Conservation (phyloP, 106 monocot genomes). For the Dactylorhiza incarnata region DNA sequence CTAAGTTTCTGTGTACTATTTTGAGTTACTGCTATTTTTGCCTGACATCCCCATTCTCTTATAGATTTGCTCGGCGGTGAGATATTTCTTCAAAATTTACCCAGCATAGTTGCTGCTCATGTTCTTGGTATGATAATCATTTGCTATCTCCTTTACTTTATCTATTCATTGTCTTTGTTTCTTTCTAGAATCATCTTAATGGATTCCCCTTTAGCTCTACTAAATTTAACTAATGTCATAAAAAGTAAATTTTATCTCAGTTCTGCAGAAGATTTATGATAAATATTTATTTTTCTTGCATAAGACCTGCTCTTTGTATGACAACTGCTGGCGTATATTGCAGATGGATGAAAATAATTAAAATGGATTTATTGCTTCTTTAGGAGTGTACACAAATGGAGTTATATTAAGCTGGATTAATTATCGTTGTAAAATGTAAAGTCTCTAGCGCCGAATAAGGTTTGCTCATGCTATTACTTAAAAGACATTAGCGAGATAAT, state of each 20-base stretch:
- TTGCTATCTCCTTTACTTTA: background rate
- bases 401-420: background rate
- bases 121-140: conserved; percentile 59
- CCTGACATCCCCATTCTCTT: background rate
- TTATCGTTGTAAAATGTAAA: background rate
- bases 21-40: background rate
- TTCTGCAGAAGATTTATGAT: background rate
- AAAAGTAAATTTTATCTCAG: background rate
- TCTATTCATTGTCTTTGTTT: background rate
- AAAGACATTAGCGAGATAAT: background rate
- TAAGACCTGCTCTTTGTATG: background rate
- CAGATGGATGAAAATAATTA: background rate
- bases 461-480: background rate
- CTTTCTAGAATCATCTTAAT: background rate
- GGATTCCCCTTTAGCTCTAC: background rate
- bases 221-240: background rate
- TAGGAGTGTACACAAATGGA: background rate
- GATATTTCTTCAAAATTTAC: conserved; percentile 98
- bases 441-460: background rate
- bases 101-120: conserved; percentile 81
- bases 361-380: background rate
- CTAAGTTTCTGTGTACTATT: background rate
- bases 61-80: conserved; percentile 94
- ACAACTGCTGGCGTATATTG: background rate
- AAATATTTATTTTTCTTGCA: background rate